These are phyloP conservation scores for Candida taoyuanica DNA, from an alignment of 805 yeast genomes.

Conservation along the genomic window DNA sequence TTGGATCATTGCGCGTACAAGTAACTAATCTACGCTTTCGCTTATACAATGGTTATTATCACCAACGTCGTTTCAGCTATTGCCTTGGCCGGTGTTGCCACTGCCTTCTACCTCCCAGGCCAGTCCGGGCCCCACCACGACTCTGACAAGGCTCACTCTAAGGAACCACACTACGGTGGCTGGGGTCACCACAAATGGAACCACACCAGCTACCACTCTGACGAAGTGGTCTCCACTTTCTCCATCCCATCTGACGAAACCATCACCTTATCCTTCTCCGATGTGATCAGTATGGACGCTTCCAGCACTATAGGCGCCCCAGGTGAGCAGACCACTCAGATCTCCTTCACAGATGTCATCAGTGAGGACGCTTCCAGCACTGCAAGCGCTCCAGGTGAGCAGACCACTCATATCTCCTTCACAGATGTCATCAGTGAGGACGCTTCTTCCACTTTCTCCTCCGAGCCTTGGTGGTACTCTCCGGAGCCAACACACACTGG, in stretches of 20 bases:
- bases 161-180: not conserved
- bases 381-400: no score
- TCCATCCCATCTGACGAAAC: not conserved
- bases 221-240: not conserved
- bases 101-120: slow-evolving; percentile 2
- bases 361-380: not conserved
- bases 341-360: not conserved
- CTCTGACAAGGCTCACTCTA: not conserved
- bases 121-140: no score
- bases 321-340: not conserved
- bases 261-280: not conserved
- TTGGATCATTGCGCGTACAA: no score
- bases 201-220: not conserved
- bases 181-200: not conserved
- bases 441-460: not conserved
- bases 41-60: slow-evolving; percentile 6
- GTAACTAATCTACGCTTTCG: no score
- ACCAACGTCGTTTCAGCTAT: slow-evolving; percentile 1
- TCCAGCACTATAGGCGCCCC: not conserved
- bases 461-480: not conserved
- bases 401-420: no score
- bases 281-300: not conserved
- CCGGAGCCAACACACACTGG: not conserved
- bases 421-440: not conserved
- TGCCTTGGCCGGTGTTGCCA: not conserved